phyloP scores from a whole-genome alignment of 139 green algal genomes.

The Volvox reticuliferus region DNA sequence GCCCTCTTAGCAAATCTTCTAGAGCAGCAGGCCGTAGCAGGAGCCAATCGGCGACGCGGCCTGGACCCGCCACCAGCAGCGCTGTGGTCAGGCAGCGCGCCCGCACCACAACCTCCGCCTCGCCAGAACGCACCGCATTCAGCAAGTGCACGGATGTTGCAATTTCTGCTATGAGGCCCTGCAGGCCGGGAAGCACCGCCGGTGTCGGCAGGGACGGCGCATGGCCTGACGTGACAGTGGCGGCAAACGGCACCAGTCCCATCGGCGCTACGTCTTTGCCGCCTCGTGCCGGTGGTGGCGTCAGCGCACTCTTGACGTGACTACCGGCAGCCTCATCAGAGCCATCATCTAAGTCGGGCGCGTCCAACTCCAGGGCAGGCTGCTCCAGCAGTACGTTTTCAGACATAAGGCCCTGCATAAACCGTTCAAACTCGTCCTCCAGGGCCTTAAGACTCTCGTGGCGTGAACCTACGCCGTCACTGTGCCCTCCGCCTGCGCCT shows the following conservation, averaged over 20 bases:
- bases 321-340: background rate
- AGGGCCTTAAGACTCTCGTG: background rate
- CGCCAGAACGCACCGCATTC: conserved; percentile 52
- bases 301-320: background rate
- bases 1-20: conserved; percentile 10
- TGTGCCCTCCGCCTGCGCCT: background rate
- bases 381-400: conserved; percentile 21
- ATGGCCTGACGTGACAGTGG: background rate
- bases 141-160: conserved; percentile 46
- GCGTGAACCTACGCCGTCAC: background rate
- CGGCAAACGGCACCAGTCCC: background rate
- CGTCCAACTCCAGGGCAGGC: conserved; percentile 26
- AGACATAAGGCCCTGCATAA: conserved; percentile 26
- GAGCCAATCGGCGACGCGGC: conserved; percentile 46
- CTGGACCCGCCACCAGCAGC: conserved; percentile 63
- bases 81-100: conserved; percentile 68
- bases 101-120: conserved; percentile 55
- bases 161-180: conserved; percentile 53
- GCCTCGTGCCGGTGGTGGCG: background rate
- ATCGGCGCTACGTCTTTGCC: background rate
- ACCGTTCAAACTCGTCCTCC: conserved; percentile 27
- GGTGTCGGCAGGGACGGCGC: background rate
- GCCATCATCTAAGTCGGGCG: background rate
- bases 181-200: background rate
- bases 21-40: conserved; percentile 60